Base-by-base conservation (phyloP, 2,329 filamentous ascomycete species). In the Penicillium sp. region DNA sequence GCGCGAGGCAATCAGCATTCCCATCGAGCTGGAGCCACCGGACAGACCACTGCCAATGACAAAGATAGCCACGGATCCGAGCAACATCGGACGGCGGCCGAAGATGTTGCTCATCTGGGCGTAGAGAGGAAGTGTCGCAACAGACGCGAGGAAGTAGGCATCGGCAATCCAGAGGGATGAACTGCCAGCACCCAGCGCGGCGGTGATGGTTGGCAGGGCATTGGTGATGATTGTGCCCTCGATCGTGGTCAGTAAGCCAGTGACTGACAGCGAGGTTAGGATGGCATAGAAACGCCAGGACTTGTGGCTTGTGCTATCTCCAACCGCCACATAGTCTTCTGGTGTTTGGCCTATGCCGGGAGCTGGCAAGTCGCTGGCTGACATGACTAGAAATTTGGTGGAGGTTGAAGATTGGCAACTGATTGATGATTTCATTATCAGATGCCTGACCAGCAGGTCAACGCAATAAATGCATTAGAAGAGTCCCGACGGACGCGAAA, bases 1-100 rank as follows among this genome's bases (percentile, higher is more conserved):
- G 2, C 82, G 74, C 18, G 79, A 80, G 61, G 71, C 74, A 14
- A 87, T 82, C 1, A 87, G 67, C 30, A 35, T 35, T 3, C 9
- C 30, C 30, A 35, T 35, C 9, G 30, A 35, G 30, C 30, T 35
- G 3, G 30, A 35, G 14, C 30, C 30, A 16, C 30, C 30, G 2
- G 30, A 35, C 14, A 35, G 16, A 14, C 30, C 12, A 9, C 30
- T 35, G 14, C 30, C 30, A 11, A 35, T 3, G 30, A 35, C 12
- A 9, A 35, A 35, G 16, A 35, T 35, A 16, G 30, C 30, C 30
- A 35, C 30, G 12, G 30, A 35, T 1, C 9, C 30, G 12, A 35
- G 8, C 8, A 35, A 16, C 14, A 35, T 2, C 30, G 30, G 30
- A 5, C 30, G 12, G 16, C 30, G 30, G 11, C 30, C 30, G 16